Evolutionary conservation across 371 early-diverging fungal species (phyloP).

Genomic region (Mucor indicus): DNA sequence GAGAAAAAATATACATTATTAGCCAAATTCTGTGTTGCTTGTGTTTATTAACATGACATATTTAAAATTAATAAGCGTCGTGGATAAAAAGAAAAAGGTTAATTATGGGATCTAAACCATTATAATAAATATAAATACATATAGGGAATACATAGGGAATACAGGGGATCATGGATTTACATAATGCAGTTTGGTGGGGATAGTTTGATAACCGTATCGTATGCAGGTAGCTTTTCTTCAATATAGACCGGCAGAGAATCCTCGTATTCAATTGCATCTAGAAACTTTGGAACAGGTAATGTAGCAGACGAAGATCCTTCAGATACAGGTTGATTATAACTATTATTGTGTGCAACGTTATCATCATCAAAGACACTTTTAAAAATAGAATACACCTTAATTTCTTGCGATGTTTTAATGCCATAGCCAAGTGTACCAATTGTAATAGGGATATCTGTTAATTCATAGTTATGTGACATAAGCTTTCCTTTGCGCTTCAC

Average conservation of each 20-base stretch:
- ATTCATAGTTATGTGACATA: neutral
- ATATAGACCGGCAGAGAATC: constrained; percentile 29
- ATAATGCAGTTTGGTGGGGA: constrained; percentile 4
- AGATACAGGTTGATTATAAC: neutral
- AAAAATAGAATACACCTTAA: constrained; percentile 20
- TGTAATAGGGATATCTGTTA: constrained; percentile 18
- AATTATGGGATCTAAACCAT: no score
- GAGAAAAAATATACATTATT: no score
- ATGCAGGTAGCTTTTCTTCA: constrained; percentile 53
- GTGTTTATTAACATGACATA: no score
- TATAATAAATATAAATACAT: no score
- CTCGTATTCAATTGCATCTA: constrained; percentile 24
- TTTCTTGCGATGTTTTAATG: constrained; percentile 25
- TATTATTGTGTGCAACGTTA: no score
- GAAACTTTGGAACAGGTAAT: constrained; percentile 20
- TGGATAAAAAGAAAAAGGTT: no score
- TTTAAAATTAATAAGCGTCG: no score
- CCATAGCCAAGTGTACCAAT: constrained; percentile 36
- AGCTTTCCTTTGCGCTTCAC: constrained; percentile 8
- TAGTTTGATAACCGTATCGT: constrained; percentile 38
- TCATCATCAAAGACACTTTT: constrained; percentile 2
- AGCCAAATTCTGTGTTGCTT: no score
- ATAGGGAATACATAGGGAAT: neutral
- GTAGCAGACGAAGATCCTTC: constrained; percentile 1
- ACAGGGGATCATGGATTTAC: neutral